These are phyloP conservation scores for Carex parvula DNA, from an alignment of 176 grass and related monocot species.

Conservation along the genomic window DNA sequence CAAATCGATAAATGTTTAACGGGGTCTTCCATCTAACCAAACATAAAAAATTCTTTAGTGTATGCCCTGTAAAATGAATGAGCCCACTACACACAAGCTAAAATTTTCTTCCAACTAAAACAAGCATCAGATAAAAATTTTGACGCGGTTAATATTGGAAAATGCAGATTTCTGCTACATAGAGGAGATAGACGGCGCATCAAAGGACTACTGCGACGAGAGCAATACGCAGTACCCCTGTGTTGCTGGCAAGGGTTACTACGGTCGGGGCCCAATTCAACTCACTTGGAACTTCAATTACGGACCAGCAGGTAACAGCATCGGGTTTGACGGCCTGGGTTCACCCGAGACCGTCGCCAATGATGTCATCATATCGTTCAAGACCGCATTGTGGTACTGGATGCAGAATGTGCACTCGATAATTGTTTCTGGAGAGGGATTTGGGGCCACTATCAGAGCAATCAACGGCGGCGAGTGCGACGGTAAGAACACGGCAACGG, in stretches of 20 bases:
- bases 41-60: no score
- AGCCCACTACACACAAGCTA: no score
- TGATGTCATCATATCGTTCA: slow-evolving; percentile 62
- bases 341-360: slow-evolving; percentile 67
- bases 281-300: slow-evolving; percentile 96
- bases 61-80: no score
- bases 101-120: no score
- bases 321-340: slow-evolving; percentile 72
- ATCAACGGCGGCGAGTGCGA: slow-evolving; percentile 51
- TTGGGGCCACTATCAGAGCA: slow-evolving; percentile 37
- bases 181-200: slow-evolving; percentile 72
- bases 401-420: slow-evolving; percentile 45
- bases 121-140: not conserved
- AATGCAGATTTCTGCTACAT: slow-evolving; percentile 87
- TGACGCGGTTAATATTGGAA: not conserved
- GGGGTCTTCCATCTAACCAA: no score
- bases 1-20: no score
- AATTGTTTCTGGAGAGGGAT: slow-evolving; percentile 41
- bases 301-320: slow-evolving; percentile 60
- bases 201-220: slow-evolving; percentile 75
- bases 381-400: slow-evolving; percentile 79
- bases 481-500: slow-evolving; percentile 44
- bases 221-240: slow-evolving; percentile 48
- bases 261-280: slow-evolving; percentile 71
- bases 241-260: slow-evolving; percentile 60